These are phyloP conservation scores for Aspergillus viridinutans DNA, from an alignment of 2,329 filamentous ascomycete genomes.

Conservation along the genomic window DNA sequence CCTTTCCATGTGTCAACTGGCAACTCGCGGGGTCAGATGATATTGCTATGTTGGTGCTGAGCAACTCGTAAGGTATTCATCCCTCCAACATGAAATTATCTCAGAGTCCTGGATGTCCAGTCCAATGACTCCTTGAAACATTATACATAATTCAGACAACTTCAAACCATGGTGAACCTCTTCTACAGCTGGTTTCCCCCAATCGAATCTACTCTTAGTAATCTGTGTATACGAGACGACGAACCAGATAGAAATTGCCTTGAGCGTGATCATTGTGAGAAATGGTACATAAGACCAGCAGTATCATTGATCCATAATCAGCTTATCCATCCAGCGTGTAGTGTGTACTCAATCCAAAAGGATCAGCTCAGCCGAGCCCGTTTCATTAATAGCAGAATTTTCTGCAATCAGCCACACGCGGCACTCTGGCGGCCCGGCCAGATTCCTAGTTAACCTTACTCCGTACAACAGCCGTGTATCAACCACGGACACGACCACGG, in stretches of 20 bases:
- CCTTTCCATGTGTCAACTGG: no score
- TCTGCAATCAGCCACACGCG: background rate
- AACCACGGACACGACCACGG: background rate
- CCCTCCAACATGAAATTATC: no score
- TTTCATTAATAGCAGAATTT: background rate
- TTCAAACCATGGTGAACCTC: background rate
- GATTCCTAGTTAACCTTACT: no score
- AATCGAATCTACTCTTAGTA: background rate
- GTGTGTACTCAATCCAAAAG: no score
- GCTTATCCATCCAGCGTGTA: background rate
- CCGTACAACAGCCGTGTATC: background rate
- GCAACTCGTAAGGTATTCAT: no score
- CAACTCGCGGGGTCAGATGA: background rate
- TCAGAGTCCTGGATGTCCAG: background rate
- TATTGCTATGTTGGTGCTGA: background rate
- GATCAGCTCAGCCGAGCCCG: background rate
- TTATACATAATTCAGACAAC: background rate
- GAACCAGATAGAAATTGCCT: background rate
- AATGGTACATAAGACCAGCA: background rate
- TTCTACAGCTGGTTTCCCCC: background rate
- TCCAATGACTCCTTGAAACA: background rate
- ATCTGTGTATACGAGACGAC: background rate
- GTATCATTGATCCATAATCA: background rate
- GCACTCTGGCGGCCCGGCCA: no score
- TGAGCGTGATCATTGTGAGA: background rate